Conservation (phyloP, 2,329 filamentous ascomycete species). For the Tolypocladium cylindrosporum region DNA sequence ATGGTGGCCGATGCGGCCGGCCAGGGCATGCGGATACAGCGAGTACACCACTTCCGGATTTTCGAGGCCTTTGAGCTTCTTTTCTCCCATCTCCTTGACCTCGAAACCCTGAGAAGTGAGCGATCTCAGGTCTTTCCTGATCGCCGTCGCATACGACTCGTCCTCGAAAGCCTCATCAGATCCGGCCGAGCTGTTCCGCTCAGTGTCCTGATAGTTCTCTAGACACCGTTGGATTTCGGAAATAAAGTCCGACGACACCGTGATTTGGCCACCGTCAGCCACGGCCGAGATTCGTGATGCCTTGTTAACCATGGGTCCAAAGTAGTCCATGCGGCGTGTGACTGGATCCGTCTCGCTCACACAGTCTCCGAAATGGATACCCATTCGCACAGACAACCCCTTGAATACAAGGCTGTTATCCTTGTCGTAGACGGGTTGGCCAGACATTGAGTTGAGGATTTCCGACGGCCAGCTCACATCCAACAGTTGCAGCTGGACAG, state of each 20-base stretch:
- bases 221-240: constrained; percentile 87
- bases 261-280: constrained; percentile 93
- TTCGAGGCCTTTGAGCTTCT: constrained; percentile 91
- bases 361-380: constrained; percentile 88
- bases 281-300: constrained; percentile 88
- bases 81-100: constrained; percentile 91
- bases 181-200: constrained; percentile 56
- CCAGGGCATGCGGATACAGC: constrained; percentile 83
- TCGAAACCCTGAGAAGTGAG: constrained; percentile 89
- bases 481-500: constrained; percentile 78
- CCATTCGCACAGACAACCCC: constrained; percentile 92
- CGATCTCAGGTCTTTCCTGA: constrained; percentile 78
- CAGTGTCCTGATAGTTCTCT: constrained; percentile 80
- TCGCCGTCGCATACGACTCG: constrained; percentile 63
- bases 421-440: constrained; percentile 71
- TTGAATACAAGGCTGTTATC: constrained; percentile 87
- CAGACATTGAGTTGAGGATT: constrained; percentile 76
- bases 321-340: constrained; percentile 98
- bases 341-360: constrained; percentile 95
- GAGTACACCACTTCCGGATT: constrained; percentile 95
- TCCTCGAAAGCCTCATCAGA: constrained; percentile 63
- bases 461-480: constrained; percentile 91
- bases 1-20: constrained; percentile 68
- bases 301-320: constrained; percentile 98
- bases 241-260: constrained; percentile 94